Percentiles rank a stretch among this genome's conserved stretches.
Evolutionary conservation across 441 rosid genomes (phyloP).

Genomic region (Pelargonium australe): DNA sequence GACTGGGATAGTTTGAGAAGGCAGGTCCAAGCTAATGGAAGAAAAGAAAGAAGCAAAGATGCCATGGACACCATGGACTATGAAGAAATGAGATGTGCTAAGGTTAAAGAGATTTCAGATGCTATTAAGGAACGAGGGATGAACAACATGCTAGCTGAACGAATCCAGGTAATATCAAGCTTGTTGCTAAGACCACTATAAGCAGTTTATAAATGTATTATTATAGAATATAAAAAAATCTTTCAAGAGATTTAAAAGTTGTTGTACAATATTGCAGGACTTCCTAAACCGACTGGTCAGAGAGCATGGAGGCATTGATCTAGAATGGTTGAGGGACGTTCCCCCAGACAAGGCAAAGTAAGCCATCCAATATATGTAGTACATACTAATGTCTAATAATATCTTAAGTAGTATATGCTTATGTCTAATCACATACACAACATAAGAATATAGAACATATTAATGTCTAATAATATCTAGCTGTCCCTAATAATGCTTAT

Average conservation of each 20-base stretch:
- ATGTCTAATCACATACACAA: slow-evolving; percentile 1
- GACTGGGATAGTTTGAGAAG: slow-evolving; percentile 84
- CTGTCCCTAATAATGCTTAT: slow-evolving; percentile 14
- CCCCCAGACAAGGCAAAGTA: slow-evolving; percentile 82
- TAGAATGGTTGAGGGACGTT: slow-evolving; percentile 91
- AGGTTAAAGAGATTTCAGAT: slow-evolving; percentile 44
- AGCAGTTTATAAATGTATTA: slow-evolving; percentile 17
- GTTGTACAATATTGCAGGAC: slow-evolving; percentile 52
- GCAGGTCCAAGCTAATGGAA: slow-evolving; percentile 35
- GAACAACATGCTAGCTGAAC: slow-evolving; percentile 89
- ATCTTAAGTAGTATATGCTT: not conserved
- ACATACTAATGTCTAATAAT: not conserved
- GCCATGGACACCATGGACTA: slow-evolving; percentile 77
- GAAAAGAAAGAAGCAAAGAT: slow-evolving; percentile 50
- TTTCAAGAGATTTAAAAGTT: slow-evolving; percentile 17
- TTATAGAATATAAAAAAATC: not conserved
- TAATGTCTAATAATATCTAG: not conserved
- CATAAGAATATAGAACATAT: not conserved
- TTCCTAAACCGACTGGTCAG: slow-evolving; percentile 64
- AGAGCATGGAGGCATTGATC: slow-evolving; percentile 77
- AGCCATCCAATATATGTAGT: slow-evolving; percentile 22
- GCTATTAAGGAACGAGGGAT: slow-evolving; percentile 85
- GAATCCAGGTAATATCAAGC: slow-evolving; percentile 59
- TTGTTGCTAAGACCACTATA: slow-evolving; percentile 19
- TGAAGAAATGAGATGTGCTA: slow-evolving; percentile 68